phyloP scores from a whole-genome alignment of 164 flowering plant genomes.

The Tetrastigma voinierianum region DNA sequence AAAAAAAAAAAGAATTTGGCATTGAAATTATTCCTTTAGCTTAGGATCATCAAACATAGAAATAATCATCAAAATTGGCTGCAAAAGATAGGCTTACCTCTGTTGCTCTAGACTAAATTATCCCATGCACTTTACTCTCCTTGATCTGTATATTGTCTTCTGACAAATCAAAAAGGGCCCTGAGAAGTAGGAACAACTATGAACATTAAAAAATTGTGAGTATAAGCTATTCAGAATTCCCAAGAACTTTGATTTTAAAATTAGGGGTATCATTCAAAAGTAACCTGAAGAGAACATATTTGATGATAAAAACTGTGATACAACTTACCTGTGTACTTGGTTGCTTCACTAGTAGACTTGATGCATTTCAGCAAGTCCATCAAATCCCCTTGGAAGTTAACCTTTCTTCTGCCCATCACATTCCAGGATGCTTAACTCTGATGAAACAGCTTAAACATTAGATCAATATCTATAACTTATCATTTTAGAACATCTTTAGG shows the following conservation, averaged over 20 bases:
- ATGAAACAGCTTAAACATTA: background rate
- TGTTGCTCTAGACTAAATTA: constrained; percentile 67
- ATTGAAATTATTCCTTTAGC: background rate
- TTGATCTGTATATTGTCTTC: constrained; percentile 76
- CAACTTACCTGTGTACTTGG: constrained; percentile 51
- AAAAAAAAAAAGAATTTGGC: too few species aligned
- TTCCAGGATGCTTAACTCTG: constrained; percentile 77
- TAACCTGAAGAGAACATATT: background rate
- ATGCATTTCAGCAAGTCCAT: constrained; percentile 55
- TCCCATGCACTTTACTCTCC: too few species aligned
- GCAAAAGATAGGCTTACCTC: constrained; percentile 43
- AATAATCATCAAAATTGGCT: background rate
- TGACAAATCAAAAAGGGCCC: constrained; percentile 84
- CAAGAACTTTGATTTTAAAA: background rate
- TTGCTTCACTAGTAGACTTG: constrained; percentile 31
- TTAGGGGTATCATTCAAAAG: background rate
- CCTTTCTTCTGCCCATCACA: too few species aligned
- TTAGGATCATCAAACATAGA: background rate
- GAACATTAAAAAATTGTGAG: too few species aligned
- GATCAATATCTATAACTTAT: background rate
- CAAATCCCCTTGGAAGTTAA: constrained; percentile 69
- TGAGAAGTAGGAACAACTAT: constrained; percentile 16
- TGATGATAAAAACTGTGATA: constrained; percentile 10
- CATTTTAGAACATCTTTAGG: background rate
- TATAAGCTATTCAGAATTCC: too few species aligned